Conservation (phyloP, 768 basidiomycete genomes). For the Rhizopogon vulgaris region DNA sequence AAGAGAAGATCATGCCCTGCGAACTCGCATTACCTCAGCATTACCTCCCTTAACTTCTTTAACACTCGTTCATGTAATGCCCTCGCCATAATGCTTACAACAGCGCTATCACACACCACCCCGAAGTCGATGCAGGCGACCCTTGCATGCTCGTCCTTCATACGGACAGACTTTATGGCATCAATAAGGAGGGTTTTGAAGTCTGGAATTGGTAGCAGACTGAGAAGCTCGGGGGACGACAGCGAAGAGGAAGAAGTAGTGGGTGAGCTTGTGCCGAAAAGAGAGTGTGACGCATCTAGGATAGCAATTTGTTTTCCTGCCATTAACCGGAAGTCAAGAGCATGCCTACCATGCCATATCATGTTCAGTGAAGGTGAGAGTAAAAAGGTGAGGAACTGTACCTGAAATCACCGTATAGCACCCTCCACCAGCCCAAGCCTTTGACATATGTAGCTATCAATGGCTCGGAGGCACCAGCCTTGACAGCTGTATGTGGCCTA, state of each 20-base stretch:
- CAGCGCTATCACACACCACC: conserved; percentile 48
- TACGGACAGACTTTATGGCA: conserved; percentile 28
- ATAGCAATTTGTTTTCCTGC: conserved; percentile 58
- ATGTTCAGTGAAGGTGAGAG: not conserved
- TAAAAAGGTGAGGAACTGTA: conserved; percentile 21
- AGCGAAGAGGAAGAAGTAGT: not conserved
- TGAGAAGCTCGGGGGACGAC: conserved; percentile 16
- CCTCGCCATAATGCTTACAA: conserved; percentile 41
- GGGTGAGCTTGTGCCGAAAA: conserved; percentile 27
- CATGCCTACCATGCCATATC: conserved; percentile 42
- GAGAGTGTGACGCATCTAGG: conserved; percentile 65
- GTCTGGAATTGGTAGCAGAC: conserved; percentile 55
- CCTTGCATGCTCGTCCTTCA: conserved; percentile 27
- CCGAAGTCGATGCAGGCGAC: conserved; percentile 58
- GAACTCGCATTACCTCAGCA: not conserved
- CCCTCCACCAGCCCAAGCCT: conserved; percentile 76
- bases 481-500: conserved; percentile 13
- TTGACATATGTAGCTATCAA: conserved; percentile 69
- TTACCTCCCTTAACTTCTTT: conserved; percentile 20
- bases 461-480: conserved; percentile 13
- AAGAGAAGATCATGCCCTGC: no score
- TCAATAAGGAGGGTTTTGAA: conserved; percentile 46
- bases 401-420: conserved; percentile 66
- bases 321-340: conserved; percentile 77
- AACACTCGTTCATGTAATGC: conserved; percentile 46